phyloP scores from a whole-genome alignment of 257 asterid genomes.

The Nicotiana noctiflora region DNA sequence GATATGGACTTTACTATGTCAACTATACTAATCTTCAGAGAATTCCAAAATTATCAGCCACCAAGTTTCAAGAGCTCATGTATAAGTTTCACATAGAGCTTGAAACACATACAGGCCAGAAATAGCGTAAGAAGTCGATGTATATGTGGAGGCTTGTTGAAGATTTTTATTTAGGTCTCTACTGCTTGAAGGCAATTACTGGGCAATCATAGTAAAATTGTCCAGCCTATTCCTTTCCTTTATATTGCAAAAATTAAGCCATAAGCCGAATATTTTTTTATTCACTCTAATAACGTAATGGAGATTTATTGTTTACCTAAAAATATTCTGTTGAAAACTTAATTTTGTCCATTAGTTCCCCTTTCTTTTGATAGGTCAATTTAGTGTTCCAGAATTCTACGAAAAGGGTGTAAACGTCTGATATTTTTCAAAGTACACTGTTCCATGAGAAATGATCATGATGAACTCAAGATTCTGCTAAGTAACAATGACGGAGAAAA shows the following conservation, averaged over 20 bases:
- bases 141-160: neutral
- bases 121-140: neutral
- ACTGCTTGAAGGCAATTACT: neutral
- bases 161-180: neutral
- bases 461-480: no score
- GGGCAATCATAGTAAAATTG: neutral
- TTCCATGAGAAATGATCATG: no score
- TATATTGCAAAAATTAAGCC: neutral
- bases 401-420: neutral
- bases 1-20: constrained; percentile 53
- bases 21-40: constrained; percentile 34
- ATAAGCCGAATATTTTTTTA: neutral
- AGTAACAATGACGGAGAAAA: no score
- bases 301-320: neutral
- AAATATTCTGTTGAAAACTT: constrained; percentile 11
- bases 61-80: constrained; percentile 38
- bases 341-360: neutral
- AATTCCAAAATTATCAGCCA: constrained; percentile 36
- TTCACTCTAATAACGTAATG: constrained; percentile 10
- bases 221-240: neutral
- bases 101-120: neutral
- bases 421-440: neutral
- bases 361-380: constrained; percentile 1
- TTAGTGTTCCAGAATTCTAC: constrained; percentile 9
- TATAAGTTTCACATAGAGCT: constrained; percentile 10